These are phyloP conservation scores for Aspergillus sclerotioniger DNA, from an alignment of 495 filamentous ascomycete genomes.

Conservation along the genomic window DNA sequence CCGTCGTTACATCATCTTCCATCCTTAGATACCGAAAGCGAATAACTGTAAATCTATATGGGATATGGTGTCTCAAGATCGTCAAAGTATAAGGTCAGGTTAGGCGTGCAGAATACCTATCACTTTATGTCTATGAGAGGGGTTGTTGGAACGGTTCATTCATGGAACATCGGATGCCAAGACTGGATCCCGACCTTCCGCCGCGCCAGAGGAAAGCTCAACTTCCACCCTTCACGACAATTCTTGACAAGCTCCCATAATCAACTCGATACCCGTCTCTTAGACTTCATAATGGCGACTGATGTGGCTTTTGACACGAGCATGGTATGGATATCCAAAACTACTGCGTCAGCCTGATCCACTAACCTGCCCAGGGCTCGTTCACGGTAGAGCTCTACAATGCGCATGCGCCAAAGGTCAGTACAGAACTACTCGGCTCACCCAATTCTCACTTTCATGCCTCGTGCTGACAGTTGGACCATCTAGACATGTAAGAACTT, in stretches of 20 bases:
- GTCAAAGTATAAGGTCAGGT: too few relatives aligned
- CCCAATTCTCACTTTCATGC: neutral
- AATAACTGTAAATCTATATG: slow-evolving; percentile 9
- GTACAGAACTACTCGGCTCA: slow-evolving; percentile 6
- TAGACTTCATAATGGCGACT: slow-evolving; percentile 60
- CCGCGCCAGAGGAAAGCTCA: slow-evolving; percentile 11
- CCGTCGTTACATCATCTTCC: slow-evolving; percentile 9
- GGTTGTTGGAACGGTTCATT: slow-evolving; percentile 8
- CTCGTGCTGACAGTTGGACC: slow-evolving; percentile 21
- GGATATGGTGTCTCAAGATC: neutral
- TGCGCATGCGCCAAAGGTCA: slow-evolving; percentile 68
- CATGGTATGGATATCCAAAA: slow-evolving; percentile 54
- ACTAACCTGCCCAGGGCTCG: slow-evolving; percentile 57
- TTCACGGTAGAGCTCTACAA: slow-evolving; percentile 90
- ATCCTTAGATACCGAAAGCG: neutral
- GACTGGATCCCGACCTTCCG: slow-evolving; percentile 17
- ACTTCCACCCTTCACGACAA: slow-evolving; percentile 15
- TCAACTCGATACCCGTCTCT: neutral
- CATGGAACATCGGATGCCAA: slow-evolving; percentile 23
- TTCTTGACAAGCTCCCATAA: slow-evolving; percentile 2
- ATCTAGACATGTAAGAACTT: slow-evolving; percentile 84
- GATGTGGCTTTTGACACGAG: slow-evolving; percentile 76
- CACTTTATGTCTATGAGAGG: too few relatives aligned
- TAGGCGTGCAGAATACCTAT: too few relatives aligned
- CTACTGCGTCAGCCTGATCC: neutral